Evolutionary conservation across 2,329 filamentous ascomycete genomes (phyloP).

Genomic region (Aspergillus candidus): DNA sequence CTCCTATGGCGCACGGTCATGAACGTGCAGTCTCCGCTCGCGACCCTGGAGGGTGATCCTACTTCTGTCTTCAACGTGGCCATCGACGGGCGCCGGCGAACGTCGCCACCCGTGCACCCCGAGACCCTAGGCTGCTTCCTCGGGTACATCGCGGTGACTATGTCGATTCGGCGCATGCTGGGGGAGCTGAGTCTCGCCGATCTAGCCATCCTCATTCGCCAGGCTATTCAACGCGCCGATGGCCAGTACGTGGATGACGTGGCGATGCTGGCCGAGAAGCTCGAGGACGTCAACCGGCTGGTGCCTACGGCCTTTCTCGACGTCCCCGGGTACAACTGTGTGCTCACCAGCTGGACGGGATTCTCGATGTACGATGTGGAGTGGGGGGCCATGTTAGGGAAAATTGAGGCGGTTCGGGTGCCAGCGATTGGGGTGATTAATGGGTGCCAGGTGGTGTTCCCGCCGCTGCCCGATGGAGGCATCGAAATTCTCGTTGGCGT

Average conservation of each 20-base stretch:
- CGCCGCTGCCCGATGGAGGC: slow-evolving; percentile 26
- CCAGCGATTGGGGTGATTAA: slow-evolving; percentile 31
- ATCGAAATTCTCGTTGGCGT: slow-evolving; percentile 33
- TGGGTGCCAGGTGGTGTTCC: slow-evolving; percentile 28
- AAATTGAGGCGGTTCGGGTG: slow-evolving; percentile 26
- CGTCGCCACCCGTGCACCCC: slow-evolving; percentile 30
- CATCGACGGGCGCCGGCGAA: slow-evolving; percentile 33
- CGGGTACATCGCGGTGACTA: slow-evolving; percentile 28
- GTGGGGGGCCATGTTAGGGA: slow-evolving; percentile 28
- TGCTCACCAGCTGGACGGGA: slow-evolving; percentile 31
- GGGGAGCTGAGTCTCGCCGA: slow-evolving; percentile 25
- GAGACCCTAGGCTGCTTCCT: slow-evolving; percentile 37
- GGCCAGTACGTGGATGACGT: slow-evolving; percentile 27
- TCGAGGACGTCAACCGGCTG: slow-evolving; percentile 28
- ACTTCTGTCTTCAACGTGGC: slow-evolving; percentile 35
- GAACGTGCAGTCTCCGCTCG: slow-evolving; percentile 24
- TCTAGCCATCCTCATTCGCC: slow-evolving; percentile 31
- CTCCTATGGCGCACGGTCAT: slow-evolving; percentile 32
- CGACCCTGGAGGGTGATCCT: slow-evolving; percentile 26
- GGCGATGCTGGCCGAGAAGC: slow-evolving; percentile 24
- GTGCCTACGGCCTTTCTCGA: slow-evolving; percentile 32
- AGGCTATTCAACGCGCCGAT: slow-evolving; percentile 25
- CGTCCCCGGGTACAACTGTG: slow-evolving; percentile 30
- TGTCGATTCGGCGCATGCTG: slow-evolving; percentile 24
- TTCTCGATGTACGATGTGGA: slow-evolving; percentile 29